Evolutionary conservation across 2,329 filamentous ascomycete species (phyloP).

Genomic region (Magnaporthales sp.): DNA sequence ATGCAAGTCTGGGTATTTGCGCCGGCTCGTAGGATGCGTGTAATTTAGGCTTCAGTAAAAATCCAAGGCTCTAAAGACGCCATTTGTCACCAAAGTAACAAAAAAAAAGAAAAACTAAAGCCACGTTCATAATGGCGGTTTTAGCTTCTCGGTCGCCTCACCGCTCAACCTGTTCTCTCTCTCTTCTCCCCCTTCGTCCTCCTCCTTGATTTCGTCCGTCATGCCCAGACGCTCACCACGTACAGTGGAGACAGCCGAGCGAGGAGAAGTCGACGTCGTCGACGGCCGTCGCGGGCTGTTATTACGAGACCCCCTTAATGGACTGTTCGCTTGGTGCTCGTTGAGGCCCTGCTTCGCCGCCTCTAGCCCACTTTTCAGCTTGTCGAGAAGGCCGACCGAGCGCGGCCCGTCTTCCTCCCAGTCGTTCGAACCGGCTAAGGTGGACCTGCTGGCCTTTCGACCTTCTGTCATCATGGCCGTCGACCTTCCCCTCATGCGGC

Average conservation of each 20-base stretch:
- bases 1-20: neutral
- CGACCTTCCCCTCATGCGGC: neutral
- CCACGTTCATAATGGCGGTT: neutral
- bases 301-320: neutral
- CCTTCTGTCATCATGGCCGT: neutral
- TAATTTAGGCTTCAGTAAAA: neutral
- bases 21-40: neutral
- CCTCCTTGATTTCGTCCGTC: neutral
- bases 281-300: neutral
- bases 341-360: neutral
- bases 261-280: neutral
- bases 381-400: neutral
- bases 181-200: neutral
- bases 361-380: neutral
- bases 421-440: neutral
- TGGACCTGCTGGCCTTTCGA: neutral
- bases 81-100: neutral
- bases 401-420: neutral
- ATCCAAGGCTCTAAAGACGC: too few relatives aligned
- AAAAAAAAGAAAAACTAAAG: neutral
- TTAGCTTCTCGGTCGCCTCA: neutral
- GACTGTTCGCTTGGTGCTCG: neutral
- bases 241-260: neutral
- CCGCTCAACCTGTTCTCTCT: neutral
- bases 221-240: neutral